Percentiles rank a stretch among this genome's conserved stretches.
These are phyloP conservation scores for Clonostachys rhizophaga DNA, from an alignment of 2,329 filamentous ascomycete genomes.

Conservation along the genomic window DNA sequence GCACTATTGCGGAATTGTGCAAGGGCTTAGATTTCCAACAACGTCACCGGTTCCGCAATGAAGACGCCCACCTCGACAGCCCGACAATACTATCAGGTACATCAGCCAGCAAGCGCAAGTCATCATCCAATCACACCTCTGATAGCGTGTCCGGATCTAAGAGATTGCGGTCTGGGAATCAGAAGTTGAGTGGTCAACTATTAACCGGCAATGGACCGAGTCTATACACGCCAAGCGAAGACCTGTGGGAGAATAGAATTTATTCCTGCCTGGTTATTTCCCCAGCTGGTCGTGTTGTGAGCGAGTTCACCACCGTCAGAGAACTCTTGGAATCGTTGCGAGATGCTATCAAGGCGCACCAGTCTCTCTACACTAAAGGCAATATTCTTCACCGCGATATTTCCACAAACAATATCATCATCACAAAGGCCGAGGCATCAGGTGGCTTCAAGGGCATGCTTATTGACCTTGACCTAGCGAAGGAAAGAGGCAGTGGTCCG, in stretches of 20 bases:
- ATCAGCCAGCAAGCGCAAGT: not conserved
- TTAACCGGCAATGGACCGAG: no score
- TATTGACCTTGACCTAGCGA: conserved; percentile 25
- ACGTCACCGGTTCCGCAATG: conserved; percentile 2
- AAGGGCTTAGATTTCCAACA: conserved; percentile 3
- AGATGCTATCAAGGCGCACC: conserved; percentile 27
- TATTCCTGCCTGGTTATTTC: not conserved
- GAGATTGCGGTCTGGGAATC: not conserved
- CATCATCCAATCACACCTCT: not conserved
- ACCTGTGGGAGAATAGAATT: not conserved
- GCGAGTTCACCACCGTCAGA: conserved; percentile 13
- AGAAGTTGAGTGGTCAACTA: not conserved
- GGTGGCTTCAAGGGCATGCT: conserved; percentile 16
- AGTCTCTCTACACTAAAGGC: conserved; percentile 20
- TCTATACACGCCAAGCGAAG: no score
- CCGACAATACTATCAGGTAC: no score
- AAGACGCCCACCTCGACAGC: conserved; percentile 1
- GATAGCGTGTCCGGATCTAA: not conserved
- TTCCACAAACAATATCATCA: conserved; percentile 29
- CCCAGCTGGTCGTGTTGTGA: conserved; percentile 7
- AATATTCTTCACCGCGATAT: conserved; percentile 29
- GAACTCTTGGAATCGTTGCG: conserved; percentile 25
- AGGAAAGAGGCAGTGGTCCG: conserved; percentile 12
- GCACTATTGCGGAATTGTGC: conserved; percentile 6
- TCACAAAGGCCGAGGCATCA: conserved; percentile 11